Percentiles rank a stretch among this genome's conserved stretches.
Evolutionary conservation across 1,139 yeast genomes (phyloP).

Genomic region (Chernovozyma sophiae-reginae): DNA sequence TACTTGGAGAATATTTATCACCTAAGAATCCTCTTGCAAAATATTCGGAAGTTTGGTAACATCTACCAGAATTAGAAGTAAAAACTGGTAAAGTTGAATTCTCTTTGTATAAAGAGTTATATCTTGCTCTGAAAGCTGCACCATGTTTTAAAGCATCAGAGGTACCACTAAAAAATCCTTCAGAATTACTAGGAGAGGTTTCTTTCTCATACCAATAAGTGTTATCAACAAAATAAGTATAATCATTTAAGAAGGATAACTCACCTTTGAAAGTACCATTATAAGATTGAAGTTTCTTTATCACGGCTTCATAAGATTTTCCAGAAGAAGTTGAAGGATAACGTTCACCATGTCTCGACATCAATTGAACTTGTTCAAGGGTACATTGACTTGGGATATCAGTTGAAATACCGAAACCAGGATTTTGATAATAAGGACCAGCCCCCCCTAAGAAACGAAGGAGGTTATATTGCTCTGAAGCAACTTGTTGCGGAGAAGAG

Average conservation of each 20-base stretch:
- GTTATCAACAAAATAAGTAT: conserved; percentile 28
- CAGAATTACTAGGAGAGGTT: conserved; percentile 22
- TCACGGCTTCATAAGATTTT: conserved; percentile 13
- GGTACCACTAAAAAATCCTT: conserved; percentile 25
- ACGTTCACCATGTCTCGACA: conserved; percentile 73
- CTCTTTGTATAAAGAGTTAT: conserved; percentile 23
- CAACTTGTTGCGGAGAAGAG: conserved; percentile 35
- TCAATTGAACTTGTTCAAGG: conserved; percentile 61
- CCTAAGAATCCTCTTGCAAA: conserved; percentile 32
- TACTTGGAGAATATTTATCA: conserved; percentile 12
- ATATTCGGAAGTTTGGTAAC: conserved; percentile 25
- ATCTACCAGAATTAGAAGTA: conserved; percentile 29
- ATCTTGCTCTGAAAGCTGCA: conserved; percentile 28
- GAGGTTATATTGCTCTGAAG: conserved; percentile 37
- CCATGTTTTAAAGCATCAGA: conserved; percentile 33
- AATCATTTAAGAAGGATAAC: conserved; percentile 29
- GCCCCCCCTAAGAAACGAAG: conserved; percentile 43
- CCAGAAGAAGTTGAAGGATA: conserved; percentile 45
- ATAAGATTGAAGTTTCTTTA: conserved; percentile 18
- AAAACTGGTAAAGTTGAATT: conserved; percentile 27
- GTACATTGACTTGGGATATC: conserved; percentile 48
- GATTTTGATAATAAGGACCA: conserved; percentile 43
- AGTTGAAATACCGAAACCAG: conserved; percentile 45
- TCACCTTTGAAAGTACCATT: conserved; percentile 27
- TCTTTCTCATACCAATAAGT: conserved; percentile 22